Evolutionary conservation across 257 asterid species (phyloP).

Genomic region (Ocimum tenuiflorum): DNA sequence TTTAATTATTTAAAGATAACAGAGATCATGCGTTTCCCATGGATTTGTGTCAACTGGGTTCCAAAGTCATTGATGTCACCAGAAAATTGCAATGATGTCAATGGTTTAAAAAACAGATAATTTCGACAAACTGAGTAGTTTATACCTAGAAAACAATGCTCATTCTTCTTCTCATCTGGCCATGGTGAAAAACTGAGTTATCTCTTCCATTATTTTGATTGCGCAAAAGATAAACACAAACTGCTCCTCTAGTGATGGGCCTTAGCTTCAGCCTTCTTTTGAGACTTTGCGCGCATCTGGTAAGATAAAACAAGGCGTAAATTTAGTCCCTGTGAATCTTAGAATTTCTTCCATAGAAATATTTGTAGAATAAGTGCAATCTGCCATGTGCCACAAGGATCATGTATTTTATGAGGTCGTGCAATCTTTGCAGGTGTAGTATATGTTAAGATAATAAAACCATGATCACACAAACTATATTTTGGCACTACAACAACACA

Average conservation of each 20-base stretch:
- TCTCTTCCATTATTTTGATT: slow-evolving; percentile 25
- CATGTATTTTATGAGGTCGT: background rate
- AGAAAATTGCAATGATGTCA: slow-evolving; percentile 13
- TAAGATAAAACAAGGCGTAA: background rate
- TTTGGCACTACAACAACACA: background rate
- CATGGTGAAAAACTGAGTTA: background rate
- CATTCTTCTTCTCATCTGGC: slow-evolving; percentile 9
- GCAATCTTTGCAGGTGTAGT: background rate
- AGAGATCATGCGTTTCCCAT: background rate
- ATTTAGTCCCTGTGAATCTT: slow-evolving; percentile 5
- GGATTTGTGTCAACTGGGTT: slow-evolving; percentile 10
- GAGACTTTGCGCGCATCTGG: slow-evolving; percentile 40
- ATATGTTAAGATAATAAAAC: no score
- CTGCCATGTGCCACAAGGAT: background rate
- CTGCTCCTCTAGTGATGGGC: slow-evolving; percentile 27
- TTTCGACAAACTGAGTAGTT: background rate
- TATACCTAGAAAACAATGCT: background rate
- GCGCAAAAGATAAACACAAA: background rate
- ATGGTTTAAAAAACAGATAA: background rate
- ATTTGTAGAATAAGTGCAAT: background rate
- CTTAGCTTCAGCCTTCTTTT: slow-evolving; percentile 41
- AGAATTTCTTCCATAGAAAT: no score
- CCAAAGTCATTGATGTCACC: background rate
- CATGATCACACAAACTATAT: background rate
- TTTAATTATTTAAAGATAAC: no score